Evolutionary conservation across 164 flowering plant genomes (phyloP).

Genomic region (Platanus orientalis): DNA sequence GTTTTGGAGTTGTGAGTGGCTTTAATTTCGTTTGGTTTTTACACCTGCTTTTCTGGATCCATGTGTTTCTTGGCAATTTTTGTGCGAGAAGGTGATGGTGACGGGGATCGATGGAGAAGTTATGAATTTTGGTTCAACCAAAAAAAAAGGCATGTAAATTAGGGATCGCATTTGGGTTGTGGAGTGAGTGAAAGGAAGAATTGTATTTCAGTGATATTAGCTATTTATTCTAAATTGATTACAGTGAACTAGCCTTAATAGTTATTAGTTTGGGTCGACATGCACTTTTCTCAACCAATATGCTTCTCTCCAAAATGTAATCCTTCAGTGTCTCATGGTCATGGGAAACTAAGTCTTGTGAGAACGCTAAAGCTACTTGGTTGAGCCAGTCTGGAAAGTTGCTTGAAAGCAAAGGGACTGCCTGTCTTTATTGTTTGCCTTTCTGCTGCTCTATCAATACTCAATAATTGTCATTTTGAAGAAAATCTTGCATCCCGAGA

Average conservation of each 20-base stretch:
- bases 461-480: no score
- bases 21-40: neutral
- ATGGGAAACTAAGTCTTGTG: no score
- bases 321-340: no score
- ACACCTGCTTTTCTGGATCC: neutral
- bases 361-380: no score
- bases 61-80: neutral
- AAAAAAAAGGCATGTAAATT: neutral
- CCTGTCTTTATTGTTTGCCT: no score
- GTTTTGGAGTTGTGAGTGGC: neutral
- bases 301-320: no score
- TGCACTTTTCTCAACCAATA: no score
- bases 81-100: neutral
- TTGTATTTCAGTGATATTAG: neutral
- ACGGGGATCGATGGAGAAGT: neutral
- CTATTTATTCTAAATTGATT: conserved; percentile 2
- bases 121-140: neutral
- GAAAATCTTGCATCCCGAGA: no score
- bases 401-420: no score
- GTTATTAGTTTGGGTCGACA: neutral
- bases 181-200: neutral
- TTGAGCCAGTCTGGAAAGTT: no score
- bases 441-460: no score
- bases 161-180: neutral
- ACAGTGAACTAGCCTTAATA: neutral